Evolutionary conservation across 108 stramenopile genomes (phyloP), one percentile per base, ranked within the genome.

Genomic region (Schizochytrium sp.): DNA sequence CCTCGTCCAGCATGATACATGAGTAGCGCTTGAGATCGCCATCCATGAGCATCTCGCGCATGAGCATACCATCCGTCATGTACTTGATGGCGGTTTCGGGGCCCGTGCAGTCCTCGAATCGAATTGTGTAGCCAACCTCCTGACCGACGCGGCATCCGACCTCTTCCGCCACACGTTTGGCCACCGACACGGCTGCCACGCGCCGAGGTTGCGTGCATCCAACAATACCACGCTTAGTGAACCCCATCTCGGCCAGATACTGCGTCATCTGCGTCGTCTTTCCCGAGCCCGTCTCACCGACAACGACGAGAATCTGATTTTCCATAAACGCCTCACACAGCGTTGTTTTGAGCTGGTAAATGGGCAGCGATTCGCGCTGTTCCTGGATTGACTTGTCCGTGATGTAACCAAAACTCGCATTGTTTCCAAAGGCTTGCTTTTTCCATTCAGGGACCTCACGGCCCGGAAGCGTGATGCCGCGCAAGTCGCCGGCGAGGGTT

Each of bases 201-300:
- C 99, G 97, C 72, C 98, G 93, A 41, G 99, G 99, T 93, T 99
- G 99, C 2, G 99, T 99, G 90, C 99, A 99, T 19, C 99, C 99
- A 87, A 99, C 95, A 90, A 98, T 97, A 5, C 97, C 97, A 48
- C 93, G 92, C 72, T 94, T 93, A 14, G 97, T 96, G 45, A 97
- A 90, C 5, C 99, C 99, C 83, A 98, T 90, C 91, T 99, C 99
- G 23, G 94, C 96, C 94, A 98, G 91, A 92, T 99, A 99, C 91
- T 99, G 99, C 10, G 98, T 98, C 98, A 98, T 98, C 93, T 99
- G 99, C 1, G 99, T 99, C 6, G 98, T 98, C 92, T 97, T 97
- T 29, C 98, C 97, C 14, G 83, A 88, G 8, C 99, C 99, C 10
- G 99, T 99, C 87, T 99, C 99, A 41, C 99, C 99, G 83, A 99